These are phyloP conservation scores for Lumnitzera racemosa DNA, from an alignment of 345 rosid species.

Conservation along the genomic window DNA sequence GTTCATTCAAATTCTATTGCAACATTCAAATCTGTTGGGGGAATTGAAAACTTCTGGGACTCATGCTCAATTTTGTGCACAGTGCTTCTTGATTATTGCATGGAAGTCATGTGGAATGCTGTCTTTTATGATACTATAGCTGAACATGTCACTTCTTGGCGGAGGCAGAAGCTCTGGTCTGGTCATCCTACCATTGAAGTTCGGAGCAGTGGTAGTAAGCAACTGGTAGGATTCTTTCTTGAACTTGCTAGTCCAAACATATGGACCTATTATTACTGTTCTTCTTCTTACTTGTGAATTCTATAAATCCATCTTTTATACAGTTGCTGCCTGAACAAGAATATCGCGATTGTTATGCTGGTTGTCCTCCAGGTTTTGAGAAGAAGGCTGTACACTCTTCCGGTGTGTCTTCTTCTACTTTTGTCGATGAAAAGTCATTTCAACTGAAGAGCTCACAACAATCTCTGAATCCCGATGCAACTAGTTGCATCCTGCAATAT, in stretches of 20 bases:
- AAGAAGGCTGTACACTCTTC: slow-evolving; percentile 12
- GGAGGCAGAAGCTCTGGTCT: slow-evolving; percentile 61
- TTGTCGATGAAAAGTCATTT: slow-evolving; percentile 15
- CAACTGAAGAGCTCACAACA: slow-evolving; percentile 14
- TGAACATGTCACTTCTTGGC: slow-evolving; percentile 52
- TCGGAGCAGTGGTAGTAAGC: slow-evolving; percentile 9
- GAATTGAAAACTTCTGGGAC: slow-evolving; percentile 55
- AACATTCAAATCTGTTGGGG: slow-evolving; percentile 60
- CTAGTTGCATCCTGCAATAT: slow-evolving; percentile 33
- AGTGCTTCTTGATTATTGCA: slow-evolving; percentile 56
- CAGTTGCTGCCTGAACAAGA: slow-evolving; percentile 33
- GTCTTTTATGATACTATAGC: slow-evolving; percentile 63
- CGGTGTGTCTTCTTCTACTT: slow-evolving; percentile 8
- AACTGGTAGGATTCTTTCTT: background rate
- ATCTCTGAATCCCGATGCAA: slow-evolving; percentile 12
- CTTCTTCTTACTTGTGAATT: no score
- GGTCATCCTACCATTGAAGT: slow-evolving; percentile 23
- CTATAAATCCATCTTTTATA: slow-evolving; percentile 17
- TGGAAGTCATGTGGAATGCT: slow-evolving; percentile 86
- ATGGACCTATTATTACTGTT: no score
- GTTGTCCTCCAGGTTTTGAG: slow-evolving; percentile 42
- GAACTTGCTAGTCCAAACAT: no score
- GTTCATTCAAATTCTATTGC: slow-evolving; percentile 11
- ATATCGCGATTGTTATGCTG: slow-evolving; percentile 24
- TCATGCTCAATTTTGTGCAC: slow-evolving; percentile 49